Evolutionary conservation across 2,329 filamentous ascomycete species (phyloP).

Genomic region (Cercospora beticola): DNA sequence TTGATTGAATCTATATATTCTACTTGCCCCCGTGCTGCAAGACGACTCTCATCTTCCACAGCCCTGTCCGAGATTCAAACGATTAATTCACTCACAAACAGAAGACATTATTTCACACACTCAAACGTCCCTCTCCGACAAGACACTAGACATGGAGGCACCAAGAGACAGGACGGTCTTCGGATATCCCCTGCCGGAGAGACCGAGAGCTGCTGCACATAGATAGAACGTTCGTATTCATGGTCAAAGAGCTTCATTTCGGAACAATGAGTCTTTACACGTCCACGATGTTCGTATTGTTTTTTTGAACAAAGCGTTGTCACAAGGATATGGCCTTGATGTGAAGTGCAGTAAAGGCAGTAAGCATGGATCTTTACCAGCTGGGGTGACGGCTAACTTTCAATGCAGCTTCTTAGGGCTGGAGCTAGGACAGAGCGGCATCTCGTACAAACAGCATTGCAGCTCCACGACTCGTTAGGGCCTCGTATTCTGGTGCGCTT

Average conservation of each 20-base stretch:
- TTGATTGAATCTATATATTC: not conserved
- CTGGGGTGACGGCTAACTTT: too few species aligned
- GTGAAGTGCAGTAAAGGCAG: not conserved
- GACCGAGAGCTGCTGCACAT: not conserved
- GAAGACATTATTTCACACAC: not conserved
- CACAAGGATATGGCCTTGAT: not conserved
- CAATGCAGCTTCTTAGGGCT: too few species aligned
- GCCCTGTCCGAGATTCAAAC: not conserved
- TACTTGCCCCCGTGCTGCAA: not conserved
- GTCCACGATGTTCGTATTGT: not conserved
- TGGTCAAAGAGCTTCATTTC: not conserved
- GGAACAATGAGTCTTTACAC: not conserved
- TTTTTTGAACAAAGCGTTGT: not conserved
- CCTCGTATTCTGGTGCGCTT: too few species aligned
- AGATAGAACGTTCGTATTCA: not conserved
- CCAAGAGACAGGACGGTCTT: not conserved
- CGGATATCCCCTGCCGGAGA: not conserved
- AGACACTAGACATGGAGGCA: not conserved
- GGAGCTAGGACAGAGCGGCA: too few species aligned
- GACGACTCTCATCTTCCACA: not conserved
- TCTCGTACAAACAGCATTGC: too few species aligned
- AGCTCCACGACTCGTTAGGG: too few species aligned
- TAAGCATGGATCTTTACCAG: too few species aligned
- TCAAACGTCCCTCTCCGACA: not conserved
- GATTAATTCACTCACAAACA: not conserved